Evolutionary conservation across 352 stramenopile species (phyloP), one percentile per base, ranked within the genome.

Genomic region (Phytopythium cucurbitacearum): DNA sequence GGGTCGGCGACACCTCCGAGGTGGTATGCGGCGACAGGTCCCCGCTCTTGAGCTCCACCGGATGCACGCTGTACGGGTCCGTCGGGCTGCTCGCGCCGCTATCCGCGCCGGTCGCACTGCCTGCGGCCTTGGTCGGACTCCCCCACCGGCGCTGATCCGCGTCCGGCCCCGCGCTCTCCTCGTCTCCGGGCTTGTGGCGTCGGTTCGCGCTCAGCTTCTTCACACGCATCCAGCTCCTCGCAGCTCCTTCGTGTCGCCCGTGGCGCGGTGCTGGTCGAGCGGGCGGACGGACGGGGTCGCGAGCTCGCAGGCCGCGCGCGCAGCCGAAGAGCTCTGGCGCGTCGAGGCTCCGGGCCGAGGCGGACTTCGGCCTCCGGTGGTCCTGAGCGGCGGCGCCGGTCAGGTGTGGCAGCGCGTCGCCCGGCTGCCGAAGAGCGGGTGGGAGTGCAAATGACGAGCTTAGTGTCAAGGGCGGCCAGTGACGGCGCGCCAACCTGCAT

Each of bases 151-250:
- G 67, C 53, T 62, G 57, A 28, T 76, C 60, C 53, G 54, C 62
- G 55, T 72, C 62, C 53, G 33, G 64, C 16, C 46, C 51, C 40
- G 58, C 52, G 34, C 58, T 58, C 67, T 86, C 75, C 64, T 87
- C 78, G 45, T 89, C 78, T 51, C 75, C 75, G 63, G 71, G 53
- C 78, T 82, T 85, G 41, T 75, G 64, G 63, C 75, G 78, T 59
- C 75, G 71, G 54, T 77, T 83, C 47, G 64, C 61, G 67, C 70
- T 87, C 63, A 87, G 57, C 50, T 89, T 89, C 76, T 89, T 89
- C 64, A 89, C 73, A 76, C 78, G 78, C 78, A 89, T 89, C 49
- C 65, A 40, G 57, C 46, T 44, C 40, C 32, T 10, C 12, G 35
- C 41, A 47, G 11, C 16, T 16, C 11, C 3, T 36, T 37, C 13